phyloP scores from a whole-genome alignment of 1,284 basidiomycete genomes.

The Irpex sp. region DNA sequence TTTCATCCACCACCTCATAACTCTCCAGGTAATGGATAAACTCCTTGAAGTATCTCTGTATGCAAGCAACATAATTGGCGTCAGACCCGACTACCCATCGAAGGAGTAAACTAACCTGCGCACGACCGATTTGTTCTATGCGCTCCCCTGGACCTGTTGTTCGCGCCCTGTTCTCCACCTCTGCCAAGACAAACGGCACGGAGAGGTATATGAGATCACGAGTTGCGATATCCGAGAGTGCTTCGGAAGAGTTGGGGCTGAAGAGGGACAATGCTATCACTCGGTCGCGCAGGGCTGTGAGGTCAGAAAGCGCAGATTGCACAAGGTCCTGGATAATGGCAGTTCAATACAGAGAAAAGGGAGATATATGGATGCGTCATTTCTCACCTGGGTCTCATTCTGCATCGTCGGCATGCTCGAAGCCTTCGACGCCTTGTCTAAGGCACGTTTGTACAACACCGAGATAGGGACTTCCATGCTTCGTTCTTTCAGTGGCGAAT shows the following conservation, averaged over 20 bases:
- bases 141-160: constrained; percentile 56
- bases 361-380: background rate
- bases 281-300: constrained; percentile 43
- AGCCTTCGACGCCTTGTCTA: constrained; percentile 39
- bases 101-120: constrained; percentile 47
- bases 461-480: background rate
- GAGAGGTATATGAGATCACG: constrained; percentile 76
- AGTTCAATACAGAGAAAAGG: background rate
- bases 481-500: background rate
- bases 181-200: constrained; percentile 67
- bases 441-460: constrained; percentile 36
- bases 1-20: constrained; percentile 65
- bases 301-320: constrained; percentile 45
- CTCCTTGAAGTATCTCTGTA: constrained; percentile 49
- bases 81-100: constrained; percentile 7
- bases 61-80: constrained; percentile 9
- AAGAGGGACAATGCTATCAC: constrained; percentile 67
- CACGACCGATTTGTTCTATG: constrained; percentile 46
- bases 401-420: constrained; percentile 39
- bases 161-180: constrained; percentile 66
- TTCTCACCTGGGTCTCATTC: constrained; percentile 44
- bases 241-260: constrained; percentile 69
- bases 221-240: constrained; percentile 80
- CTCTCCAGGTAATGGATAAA: constrained; percentile 59
- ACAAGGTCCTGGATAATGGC: constrained; percentile 47